These are phyloP conservation scores for Cadophora luteo-olivacea DNA, from an alignment of 2,329 filamentous ascomycete genomes.

Conservation along the genomic window DNA sequence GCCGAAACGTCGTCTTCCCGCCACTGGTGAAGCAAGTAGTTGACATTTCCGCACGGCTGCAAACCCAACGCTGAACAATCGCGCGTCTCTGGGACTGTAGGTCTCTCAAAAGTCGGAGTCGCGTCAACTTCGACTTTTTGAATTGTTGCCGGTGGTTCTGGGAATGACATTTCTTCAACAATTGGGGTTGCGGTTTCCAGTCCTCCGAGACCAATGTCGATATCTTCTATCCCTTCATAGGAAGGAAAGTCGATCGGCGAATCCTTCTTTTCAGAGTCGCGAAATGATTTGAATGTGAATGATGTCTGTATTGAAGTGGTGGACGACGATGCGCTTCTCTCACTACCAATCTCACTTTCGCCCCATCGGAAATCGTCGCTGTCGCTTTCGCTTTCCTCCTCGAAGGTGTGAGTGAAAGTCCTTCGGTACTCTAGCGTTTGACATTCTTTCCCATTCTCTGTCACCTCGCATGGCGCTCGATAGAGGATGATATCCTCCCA, in stretches of 20 bases:
- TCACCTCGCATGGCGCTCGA: background rate
- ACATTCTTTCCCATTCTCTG: slow-evolving; percentile 3
- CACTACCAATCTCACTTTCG: background rate
- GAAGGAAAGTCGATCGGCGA: slow-evolving; percentile 22
- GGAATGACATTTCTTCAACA: background rate
- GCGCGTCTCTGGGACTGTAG: background rate
- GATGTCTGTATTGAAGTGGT: slow-evolving; percentile 8
- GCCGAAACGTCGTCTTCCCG: slow-evolving; percentile 21
- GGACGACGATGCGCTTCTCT: slow-evolving; percentile 9
- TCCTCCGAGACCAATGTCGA: slow-evolving; percentile 3
- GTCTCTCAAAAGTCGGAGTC: slow-evolving; percentile 4
- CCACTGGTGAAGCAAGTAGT: slow-evolving; percentile 26
- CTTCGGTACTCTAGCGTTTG: slow-evolving; percentile 12
- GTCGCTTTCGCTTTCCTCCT: slow-evolving; percentile 12
- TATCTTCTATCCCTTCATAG: slow-evolving; percentile 19
- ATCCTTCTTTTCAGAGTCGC: slow-evolving; percentile 9
- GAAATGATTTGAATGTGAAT: slow-evolving; percentile 12
- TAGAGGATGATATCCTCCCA: slow-evolving; percentile 33
- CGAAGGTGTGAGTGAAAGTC: slow-evolving; percentile 4
- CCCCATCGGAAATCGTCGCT: slow-evolving; percentile 15
- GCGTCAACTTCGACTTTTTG: background rate
- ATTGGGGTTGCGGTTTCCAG: slow-evolving; percentile 3
- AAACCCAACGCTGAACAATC: slow-evolving; percentile 18
- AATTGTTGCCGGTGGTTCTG: background rate
- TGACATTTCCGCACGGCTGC: slow-evolving; percentile 23